Evolutionary conservation across 129 eudicot genomes (phyloP).

Genomic region (Flaveria ramosissima): DNA sequence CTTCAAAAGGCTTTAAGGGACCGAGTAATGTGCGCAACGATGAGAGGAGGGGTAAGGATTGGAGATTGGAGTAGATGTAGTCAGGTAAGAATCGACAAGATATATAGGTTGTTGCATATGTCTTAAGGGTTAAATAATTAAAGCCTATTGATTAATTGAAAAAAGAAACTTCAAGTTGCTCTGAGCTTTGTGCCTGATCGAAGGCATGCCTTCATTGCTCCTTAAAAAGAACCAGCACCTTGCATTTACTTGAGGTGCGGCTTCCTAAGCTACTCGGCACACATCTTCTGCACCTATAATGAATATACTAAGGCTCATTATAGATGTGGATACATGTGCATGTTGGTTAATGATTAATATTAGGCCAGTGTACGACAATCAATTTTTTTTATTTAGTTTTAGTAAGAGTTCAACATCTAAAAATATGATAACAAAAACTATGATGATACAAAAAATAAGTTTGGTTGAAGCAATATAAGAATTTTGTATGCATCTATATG

Average conservation of each 20-base stretch:
- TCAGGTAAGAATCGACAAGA: not conserved
- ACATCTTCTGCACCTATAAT: not conserved
- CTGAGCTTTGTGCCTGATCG: not conserved
- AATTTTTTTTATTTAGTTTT: not conserved
- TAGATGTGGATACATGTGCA: constrained; percentile 1
- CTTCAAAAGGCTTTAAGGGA: too few relatives aligned
- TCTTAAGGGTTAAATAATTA: not conserved
- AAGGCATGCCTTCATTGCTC: not conserved
- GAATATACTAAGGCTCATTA: not conserved
- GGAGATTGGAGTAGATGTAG: too few relatives aligned
- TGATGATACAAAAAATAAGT: not conserved
- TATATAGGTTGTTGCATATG: not conserved
- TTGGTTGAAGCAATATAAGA: not conserved
- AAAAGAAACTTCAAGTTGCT: not conserved
- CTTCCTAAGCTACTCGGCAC: not conserved
- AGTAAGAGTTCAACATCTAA: not conserved
- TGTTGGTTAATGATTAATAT: constrained; percentile 1
- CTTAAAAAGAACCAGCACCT: not conserved
- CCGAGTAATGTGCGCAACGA: too few relatives aligned
- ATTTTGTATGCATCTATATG: not conserved
- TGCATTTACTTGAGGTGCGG: not conserved
- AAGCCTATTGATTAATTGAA: not conserved
- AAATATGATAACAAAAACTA: not conserved
- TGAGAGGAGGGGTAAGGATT: not conserved
- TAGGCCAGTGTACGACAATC: not conserved